phyloP scores from a whole-genome alignment of 345 rosid genomes.

The Corchorus olitorius region DNA sequence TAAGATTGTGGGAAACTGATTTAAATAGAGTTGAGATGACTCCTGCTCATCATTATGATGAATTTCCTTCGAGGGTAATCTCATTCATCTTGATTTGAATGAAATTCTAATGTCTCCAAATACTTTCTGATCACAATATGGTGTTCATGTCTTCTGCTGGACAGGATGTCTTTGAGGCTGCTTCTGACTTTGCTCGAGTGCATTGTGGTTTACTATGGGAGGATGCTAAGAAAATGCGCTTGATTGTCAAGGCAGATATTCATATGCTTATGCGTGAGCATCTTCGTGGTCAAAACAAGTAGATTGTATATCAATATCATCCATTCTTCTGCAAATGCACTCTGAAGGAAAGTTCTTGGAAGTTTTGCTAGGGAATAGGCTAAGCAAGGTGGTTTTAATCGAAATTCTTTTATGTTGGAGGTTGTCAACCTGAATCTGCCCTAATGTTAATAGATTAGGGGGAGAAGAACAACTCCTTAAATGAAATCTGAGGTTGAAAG shows the following conservation, averaged over 20 bases:
- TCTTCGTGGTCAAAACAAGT: slow-evolving; percentile 65
- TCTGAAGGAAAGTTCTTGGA: neutral
- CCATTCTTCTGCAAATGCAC: neutral
- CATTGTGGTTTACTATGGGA: slow-evolving; percentile 87
- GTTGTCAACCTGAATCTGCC: neutral
- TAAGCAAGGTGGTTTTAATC: no score
- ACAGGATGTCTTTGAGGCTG: slow-evolving; percentile 86
- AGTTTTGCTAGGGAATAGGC: neutral
- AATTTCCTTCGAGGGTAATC: slow-evolving; percentile 81
- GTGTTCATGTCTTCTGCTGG: slow-evolving; percentile 2
- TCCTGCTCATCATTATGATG: slow-evolving; percentile 75
- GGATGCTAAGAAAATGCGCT: slow-evolving; percentile 84
- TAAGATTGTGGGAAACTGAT: slow-evolving; percentile 96
- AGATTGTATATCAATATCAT: neutral
- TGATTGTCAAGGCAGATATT: slow-evolving; percentile 76
- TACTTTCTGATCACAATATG: neutral
- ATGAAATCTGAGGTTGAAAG: no score
- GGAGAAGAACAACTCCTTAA: neutral
- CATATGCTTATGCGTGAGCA: slow-evolving; percentile 83
- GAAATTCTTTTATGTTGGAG: neutral
- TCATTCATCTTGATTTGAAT: slow-evolving; percentile 10
- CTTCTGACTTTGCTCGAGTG: slow-evolving; percentile 79
- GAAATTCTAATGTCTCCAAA: neutral
- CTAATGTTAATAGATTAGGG: neutral
- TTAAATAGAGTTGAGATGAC: slow-evolving; percentile 88